A percentile compares a stretch with the other conserved stretches of the same genome.
Evolutionary conservation across 305 asterid genomes (phyloP).

Genomic region (Fraxinus angustifolia): DNA sequence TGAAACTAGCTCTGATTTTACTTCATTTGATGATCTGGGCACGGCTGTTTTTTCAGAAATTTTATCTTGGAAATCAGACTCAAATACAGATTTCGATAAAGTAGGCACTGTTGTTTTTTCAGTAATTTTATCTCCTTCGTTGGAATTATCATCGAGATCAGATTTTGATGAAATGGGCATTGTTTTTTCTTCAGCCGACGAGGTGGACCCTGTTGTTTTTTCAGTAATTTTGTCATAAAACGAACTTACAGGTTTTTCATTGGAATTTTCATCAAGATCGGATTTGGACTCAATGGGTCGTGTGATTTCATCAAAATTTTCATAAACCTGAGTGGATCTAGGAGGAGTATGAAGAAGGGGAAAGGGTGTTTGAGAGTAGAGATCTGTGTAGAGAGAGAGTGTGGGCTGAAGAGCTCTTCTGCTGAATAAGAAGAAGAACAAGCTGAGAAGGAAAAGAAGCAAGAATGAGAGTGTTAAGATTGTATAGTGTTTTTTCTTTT

Average conservation of each 20-base stretch:
- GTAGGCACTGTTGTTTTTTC: slow-evolving; percentile 13
- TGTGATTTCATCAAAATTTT: slow-evolving; percentile 14
- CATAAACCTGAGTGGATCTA: slow-evolving; percentile 29
- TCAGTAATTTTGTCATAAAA: slow-evolving; percentile 16
- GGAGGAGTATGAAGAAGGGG: slow-evolving; percentile 20
- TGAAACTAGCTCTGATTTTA: slow-evolving; percentile 12
- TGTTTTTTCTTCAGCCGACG: slow-evolving; percentile 14
- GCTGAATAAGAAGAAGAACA: slow-evolving; percentile 49
- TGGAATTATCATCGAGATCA: slow-evolving; percentile 19
- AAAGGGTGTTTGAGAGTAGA: slow-evolving; percentile 27
- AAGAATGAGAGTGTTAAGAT: slow-evolving; percentile 30
- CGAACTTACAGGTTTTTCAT: slow-evolving; percentile 8
- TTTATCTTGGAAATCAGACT: slow-evolving; percentile 19
- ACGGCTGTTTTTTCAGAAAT: not conserved
- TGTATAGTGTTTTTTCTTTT: slow-evolving; percentile 29
- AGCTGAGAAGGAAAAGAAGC: slow-evolving; percentile 36
- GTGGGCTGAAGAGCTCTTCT: slow-evolving; percentile 42
- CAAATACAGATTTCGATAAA: slow-evolving; percentile 2
- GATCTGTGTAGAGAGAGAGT: slow-evolving; percentile 31
- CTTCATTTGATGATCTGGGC: slow-evolving; percentile 27
- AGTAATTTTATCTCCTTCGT: slow-evolving; percentile 14
- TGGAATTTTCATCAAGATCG: slow-evolving; percentile 20
- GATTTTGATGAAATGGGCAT: slow-evolving; percentile 21
- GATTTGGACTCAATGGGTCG: slow-evolving; percentile 17
- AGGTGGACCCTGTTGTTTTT: slow-evolving; percentile 11